These are phyloP conservation scores for Dipodascus albidus DNA, from an alignment of 805 yeast species.

Conservation along the genomic window DNA sequence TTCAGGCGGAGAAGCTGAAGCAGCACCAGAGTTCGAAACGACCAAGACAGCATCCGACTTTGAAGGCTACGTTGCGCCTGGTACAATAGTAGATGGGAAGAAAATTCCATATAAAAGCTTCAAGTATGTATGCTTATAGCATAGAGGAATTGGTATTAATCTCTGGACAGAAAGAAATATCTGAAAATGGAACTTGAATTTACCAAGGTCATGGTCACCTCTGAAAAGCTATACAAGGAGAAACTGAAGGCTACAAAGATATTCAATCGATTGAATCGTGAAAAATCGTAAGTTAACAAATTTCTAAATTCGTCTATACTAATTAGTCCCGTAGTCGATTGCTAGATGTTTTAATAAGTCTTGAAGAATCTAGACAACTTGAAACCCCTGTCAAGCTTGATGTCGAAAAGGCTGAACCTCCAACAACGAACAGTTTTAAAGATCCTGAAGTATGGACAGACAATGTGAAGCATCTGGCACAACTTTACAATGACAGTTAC, in stretches of 20 bases:
- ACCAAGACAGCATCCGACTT: background rate
- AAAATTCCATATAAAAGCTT: conserved; percentile 10
- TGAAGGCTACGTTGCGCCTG: background rate
- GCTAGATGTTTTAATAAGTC: conserved; percentile 8
- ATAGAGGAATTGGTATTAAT: background rate
- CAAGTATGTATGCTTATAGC: conserved; percentile 4
- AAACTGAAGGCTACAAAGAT: conserved; percentile 6
- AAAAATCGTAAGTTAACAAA: conserved; percentile 7
- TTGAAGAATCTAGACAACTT: conserved; percentile 9
- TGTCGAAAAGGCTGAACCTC: background rate
- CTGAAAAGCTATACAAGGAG: conserved; percentile 10
- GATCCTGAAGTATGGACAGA: background rate
- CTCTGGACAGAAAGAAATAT: conserved; percentile 9
- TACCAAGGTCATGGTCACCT: conserved; percentile 8
- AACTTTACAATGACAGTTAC: background rate
- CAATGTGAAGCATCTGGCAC: background rate
- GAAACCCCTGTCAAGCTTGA: conserved; percentile 3
- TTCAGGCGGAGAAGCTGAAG: background rate
- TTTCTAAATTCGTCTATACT: too few species aligned
- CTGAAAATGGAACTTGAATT: conserved; percentile 11
- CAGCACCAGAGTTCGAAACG: background rate
- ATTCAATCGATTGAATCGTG: conserved; percentile 13
- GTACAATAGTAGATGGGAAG: background rate
- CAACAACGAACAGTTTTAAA: background rate
- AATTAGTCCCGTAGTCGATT: too few species aligned